Percentiles rank a stretch among this genome's conserved stretches.
Evolutionary conservation across 2,329 filamentous ascomycete species (phyloP).

Genomic region (Ramularia collo-cygni): DNA sequence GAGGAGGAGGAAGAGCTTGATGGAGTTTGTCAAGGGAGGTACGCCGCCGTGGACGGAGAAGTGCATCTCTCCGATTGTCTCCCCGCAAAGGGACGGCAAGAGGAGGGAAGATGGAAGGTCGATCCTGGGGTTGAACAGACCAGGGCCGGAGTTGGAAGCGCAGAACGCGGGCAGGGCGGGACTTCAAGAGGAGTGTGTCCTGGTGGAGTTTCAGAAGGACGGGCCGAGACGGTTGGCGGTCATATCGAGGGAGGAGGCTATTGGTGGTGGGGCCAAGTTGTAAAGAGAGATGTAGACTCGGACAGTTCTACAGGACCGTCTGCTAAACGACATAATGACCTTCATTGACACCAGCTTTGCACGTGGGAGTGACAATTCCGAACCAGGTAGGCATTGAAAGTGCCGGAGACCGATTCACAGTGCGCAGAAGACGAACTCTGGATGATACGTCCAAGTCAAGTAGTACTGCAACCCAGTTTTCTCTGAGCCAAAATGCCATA

Average conservation of each 20-base stretch:
- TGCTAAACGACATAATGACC: no score
- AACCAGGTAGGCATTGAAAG: no score
- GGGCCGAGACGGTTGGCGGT: slow-evolving; percentile 52
- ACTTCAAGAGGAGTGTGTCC: slow-evolving; percentile 48
- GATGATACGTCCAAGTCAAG: no score
- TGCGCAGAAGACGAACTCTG: no score
- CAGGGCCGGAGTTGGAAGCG: slow-evolving; percentile 49
- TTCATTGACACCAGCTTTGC: no score
- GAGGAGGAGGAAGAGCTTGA: slow-evolving; percentile 46
- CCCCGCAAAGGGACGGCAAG: slow-evolving; percentile 32
- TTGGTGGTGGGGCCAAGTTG: slow-evolving; percentile 16
- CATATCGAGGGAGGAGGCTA: slow-evolving; percentile 34
- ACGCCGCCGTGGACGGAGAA: slow-evolving; percentile 39
- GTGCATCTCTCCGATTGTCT: slow-evolving; percentile 36
- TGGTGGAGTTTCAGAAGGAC: slow-evolving; percentile 51
- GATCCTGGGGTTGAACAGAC: slow-evolving; percentile 48
- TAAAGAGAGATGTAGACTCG: slow-evolving; percentile 3
- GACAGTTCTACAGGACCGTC: no score
- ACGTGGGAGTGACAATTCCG: no score
- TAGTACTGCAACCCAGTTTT: no score
- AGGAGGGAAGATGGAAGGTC: slow-evolving; percentile 42
- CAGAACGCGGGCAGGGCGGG: slow-evolving; percentile 38
- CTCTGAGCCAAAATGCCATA: no score
- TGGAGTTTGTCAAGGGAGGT: slow-evolving; percentile 45
- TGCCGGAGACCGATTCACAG: no score